These are phyloP conservation scores for Lactuca sativa DNA, from an alignment of 129 eudicot genomes.

Conservation along the genomic window DNA sequence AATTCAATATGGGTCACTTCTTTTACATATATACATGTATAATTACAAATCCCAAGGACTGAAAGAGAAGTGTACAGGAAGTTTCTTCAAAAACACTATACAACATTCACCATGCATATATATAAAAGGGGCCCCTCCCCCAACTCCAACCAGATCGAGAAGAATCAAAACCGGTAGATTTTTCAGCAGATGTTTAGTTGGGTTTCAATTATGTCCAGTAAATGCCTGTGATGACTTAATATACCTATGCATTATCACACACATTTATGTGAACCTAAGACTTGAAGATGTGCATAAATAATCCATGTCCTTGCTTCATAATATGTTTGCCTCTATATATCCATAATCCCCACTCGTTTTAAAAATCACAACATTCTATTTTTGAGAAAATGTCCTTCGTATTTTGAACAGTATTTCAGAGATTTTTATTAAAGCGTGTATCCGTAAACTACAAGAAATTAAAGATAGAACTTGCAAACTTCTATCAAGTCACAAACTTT, in stretches of 20 bases:
- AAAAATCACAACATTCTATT: not conserved
- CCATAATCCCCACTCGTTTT: constrained; percentile 16
- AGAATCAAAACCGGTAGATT: not conserved
- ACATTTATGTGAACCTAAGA: constrained; percentile 27
- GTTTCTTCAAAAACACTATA: constrained; percentile 12
- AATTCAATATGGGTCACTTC: constrained; percentile 11
- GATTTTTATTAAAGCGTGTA: not conserved
- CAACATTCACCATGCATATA: constrained; percentile 5
- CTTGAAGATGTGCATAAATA: constrained; percentile 18
- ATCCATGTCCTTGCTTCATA: constrained; percentile 15
- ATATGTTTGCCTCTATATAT: constrained; percentile 9
- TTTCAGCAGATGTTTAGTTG: constrained; percentile 3
- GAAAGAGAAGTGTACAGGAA: constrained; percentile 7
- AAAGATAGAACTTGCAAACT: constrained; percentile 5
- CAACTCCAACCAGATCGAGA: not conserved
- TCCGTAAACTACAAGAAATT: not conserved
- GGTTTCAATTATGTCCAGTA: not conserved
- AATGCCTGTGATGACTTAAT: constrained; percentile 34
- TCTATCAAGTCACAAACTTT: constrained; percentile 1
- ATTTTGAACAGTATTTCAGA: not conserved
- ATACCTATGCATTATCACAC: constrained; percentile 11
- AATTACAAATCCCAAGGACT: constrained; percentile 31
- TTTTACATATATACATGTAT: not conserved
- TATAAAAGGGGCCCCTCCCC: constrained; percentile 8
- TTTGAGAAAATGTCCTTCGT: not conserved